Conservation (phyloP, 2,329 filamentous ascomycete species). For the Trichophyton rubrum region DNA sequence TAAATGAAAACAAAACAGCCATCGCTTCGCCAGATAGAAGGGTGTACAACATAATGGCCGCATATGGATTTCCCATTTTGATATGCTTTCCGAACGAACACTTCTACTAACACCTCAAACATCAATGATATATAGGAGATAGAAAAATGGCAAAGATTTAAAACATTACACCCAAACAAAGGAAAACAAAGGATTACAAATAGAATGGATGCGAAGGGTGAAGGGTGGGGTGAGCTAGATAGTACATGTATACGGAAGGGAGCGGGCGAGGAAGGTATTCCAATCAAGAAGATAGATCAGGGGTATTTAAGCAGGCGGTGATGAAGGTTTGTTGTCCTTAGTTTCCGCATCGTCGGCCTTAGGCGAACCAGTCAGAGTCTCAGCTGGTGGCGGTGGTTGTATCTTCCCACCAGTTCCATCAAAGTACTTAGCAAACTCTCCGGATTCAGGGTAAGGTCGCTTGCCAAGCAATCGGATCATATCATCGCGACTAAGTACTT, state of each 20-base stretch:
- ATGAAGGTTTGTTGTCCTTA: neutral
- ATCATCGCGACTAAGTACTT: conserved; percentile 82
- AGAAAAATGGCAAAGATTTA: neutral
- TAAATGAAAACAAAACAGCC: conserved; percentile 10
- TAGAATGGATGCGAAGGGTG: conserved; percentile 1
- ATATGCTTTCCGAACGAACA: conserved; percentile 1
- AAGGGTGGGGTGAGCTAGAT: conserved; percentile 4
- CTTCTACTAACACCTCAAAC: conserved; percentile 1
- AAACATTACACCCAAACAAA: neutral
- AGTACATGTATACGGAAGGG: conserved; percentile 6
- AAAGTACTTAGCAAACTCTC: conserved; percentile 94
- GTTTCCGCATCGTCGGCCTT: neutral
- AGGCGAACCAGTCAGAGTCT: conserved; percentile 4
- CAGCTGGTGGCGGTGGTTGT: conserved; percentile 13
- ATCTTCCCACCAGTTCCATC: conserved; percentile 35
- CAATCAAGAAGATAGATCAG: neutral
- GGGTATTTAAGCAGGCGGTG: neutral
- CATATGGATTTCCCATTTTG: conserved; percentile 4
- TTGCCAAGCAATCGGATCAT: conserved; percentile 78
- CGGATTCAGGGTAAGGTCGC: conserved; percentile 68
- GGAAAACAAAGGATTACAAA: conserved; percentile 5
- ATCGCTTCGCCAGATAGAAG: neutral
- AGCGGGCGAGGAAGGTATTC: neutral
- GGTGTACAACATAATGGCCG: neutral
- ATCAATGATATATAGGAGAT: conserved; percentile 1